Percentiles rank a stretch among this genome's conserved stretches.
Conservation (phyloP, 192 early-diverging fungal species). For the Backusella luteola region DNA sequence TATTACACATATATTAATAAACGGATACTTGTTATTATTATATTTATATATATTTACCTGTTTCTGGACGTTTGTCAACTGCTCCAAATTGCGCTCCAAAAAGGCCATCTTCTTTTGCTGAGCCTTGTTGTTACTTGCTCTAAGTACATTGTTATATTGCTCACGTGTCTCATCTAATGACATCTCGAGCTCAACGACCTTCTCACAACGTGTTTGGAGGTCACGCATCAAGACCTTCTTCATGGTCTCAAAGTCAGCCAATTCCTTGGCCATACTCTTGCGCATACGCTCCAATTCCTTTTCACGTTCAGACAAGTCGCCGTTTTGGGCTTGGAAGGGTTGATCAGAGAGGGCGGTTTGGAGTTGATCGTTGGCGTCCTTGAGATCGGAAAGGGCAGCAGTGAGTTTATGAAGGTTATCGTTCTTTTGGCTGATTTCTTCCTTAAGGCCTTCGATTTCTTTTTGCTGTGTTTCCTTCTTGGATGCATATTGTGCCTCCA, state of each 20-base stretch:
- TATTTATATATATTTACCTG: conserved; percentile 37
- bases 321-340: neutral
- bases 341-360: conserved; percentile 34
- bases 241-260: conserved; percentile 96
- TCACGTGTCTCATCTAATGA: conserved; percentile 95
- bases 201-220: conserved; percentile 96
- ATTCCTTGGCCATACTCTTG: conserved; percentile 44
- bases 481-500: conserved; percentile 83
- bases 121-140: conserved; percentile 77
- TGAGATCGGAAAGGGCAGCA: conserved; percentile 60
- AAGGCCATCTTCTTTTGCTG: conserved; percentile 97
- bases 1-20: neutral
- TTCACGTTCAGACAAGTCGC: conserved; percentile 52
- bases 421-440: conserved; percentile 66
- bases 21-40: neutral
- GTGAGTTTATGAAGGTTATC: conserved; percentile 68
- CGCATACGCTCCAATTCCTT: conserved; percentile 79
- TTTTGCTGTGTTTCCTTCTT: conserved; percentile 77
- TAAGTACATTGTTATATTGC: conserved; percentile 85
- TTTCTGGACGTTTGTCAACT: conserved; percentile 94
- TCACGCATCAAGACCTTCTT: conserved; percentile 98
- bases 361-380: conserved; percentile 60
- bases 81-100: conserved; percentile 95
- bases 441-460: conserved; percentile 75
- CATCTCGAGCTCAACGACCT: conserved; percentile 97